A percentile compares a stretch with the other conserved stretches of the same genome.
Conservation (phyloP, 2,329 filamentous ascomycete species). For the Colletotrichum sp. region DNA sequence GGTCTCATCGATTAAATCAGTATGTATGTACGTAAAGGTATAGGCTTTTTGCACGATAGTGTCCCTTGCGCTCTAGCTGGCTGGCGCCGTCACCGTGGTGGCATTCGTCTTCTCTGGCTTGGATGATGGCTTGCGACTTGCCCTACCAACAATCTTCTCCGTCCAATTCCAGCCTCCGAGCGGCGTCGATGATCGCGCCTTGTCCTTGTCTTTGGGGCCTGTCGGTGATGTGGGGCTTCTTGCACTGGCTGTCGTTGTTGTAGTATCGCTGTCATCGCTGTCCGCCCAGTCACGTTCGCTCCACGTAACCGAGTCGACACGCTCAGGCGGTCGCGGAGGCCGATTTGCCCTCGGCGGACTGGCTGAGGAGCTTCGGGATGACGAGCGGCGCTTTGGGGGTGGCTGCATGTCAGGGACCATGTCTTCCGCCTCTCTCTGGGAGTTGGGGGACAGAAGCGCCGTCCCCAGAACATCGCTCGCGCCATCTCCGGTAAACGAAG, state of each 20-base stretch:
- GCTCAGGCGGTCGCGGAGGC: not conserved
- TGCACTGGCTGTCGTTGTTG: constrained; percentile 19
- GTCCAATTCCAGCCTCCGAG: constrained; percentile 55
- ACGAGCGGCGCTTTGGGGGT: constrained; percentile 11
- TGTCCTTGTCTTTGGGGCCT: constrained; percentile 25
- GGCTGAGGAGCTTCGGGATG: constrained; percentile 6
- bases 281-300: constrained; percentile 70
- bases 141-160: constrained; percentile 57
- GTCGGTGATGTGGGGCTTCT: not conserved
- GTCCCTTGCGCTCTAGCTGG: not conserved
- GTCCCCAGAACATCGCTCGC: constrained; percentile 24
- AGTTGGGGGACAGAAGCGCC: constrained; percentile 28
- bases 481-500: not conserved
- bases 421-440: constrained; percentile 45
- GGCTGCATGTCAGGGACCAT: constrained; percentile 49
- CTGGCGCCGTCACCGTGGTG: not conserved
- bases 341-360: constrained; percentile 11
- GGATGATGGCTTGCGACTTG: constrained; percentile 6
- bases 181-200: constrained; percentile 21
- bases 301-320: constrained; percentile 64
- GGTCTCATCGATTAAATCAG: constrained; percentile 9
- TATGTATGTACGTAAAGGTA: not conserved
- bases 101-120: not conserved
- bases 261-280: constrained; percentile 50
- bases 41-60: not conserved